Conservation (phyloP, 2,329 filamentous ascomycete genomes). For the Mariannaea elegans region DNA sequence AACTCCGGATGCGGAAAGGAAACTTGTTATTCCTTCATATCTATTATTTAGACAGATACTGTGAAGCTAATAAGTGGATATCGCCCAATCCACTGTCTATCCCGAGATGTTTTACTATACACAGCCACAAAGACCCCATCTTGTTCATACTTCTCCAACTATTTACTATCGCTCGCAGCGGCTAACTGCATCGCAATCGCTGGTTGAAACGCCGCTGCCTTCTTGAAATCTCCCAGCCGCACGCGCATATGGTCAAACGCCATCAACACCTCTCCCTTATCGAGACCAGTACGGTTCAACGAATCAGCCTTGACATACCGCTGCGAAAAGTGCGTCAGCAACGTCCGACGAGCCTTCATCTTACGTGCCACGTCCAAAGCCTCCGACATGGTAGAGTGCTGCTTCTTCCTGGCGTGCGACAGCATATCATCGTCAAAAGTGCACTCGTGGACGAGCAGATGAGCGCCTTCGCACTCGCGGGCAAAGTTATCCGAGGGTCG, state of each 20-base stretch:
- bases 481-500: conserved; percentile 78
- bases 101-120: conserved; percentile 10
- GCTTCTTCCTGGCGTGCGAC: conserved; percentile 84
- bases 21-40: not conserved
- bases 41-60: not conserved
- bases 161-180: not conserved
- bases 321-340: conserved; percentile 96
- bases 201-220: conserved; percentile 58
- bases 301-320: conserved; percentile 77
- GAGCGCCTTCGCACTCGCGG: conserved; percentile 75
- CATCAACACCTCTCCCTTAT: conserved; percentile 63
- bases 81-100: not conserved
- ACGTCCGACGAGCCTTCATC: conserved; percentile 82
- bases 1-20: no score
- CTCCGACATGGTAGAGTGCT: conserved; percentile 88
- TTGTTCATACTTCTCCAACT: conserved; percentile 30
- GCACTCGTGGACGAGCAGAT: conserved; percentile 92
- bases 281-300: conserved; percentile 46
- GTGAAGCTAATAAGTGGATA: conserved; percentile 6
- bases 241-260: conserved; percentile 85
- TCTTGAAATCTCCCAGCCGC: conserved; percentile 73
- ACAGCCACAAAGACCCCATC: not conserved
- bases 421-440: conserved; percentile 90
- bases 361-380: conserved; percentile 78
- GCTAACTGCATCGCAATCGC: conserved; percentile 25